Evolutionary conservation across 352 stramenopile genomes (phyloP), one percentile per base, ranked within the genome.

Genomic region (Phytopythium kandeliae): DNA sequence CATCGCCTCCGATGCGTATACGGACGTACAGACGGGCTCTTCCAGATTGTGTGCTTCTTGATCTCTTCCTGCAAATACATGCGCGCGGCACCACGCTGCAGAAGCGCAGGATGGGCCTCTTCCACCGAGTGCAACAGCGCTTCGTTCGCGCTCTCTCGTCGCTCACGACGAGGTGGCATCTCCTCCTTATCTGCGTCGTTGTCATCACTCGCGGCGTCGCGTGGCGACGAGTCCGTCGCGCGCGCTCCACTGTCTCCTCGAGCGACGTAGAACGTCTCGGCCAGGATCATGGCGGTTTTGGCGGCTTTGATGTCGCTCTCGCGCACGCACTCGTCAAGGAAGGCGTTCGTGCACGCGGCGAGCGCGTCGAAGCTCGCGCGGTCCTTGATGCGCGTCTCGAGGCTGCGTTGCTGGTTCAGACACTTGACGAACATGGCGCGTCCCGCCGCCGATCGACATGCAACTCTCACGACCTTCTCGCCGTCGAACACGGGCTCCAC

Each of bases 211-310:
- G 36, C 36, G 15, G 17, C n/a, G n/a, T 40, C 35, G n/a, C 17
- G 35, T 10, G 35, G n/a, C 4, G 35, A 40, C 15, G 35, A 40
- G 6, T 17, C 21, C 42, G 26, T 47, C 11, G 22, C 11, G 15
- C 41, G 12, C 9, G 21, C 41, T 28, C 12, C 25, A 17, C 25
- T 10, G 30, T 16, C n/a, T 26, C 21, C 16, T 42, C 49, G 63
- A 12, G 65, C 56, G 1, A 72, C 46, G 40, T 92, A 94, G 42
- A 94, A 94, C 2, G 83, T 94, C 44, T 91, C 83, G 1, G 83
- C 78, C 24, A 94, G 66, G 35, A 94, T 94, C 78, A 94, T 94
- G 28, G 83, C 83, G 1, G 80, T 94, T 65, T 94, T 94, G 41
- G 83, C 80, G 2, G 81, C 78, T 54, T 92, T 92, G 38, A 91